Percentiles rank a stretch among this genome's conserved stretches.
These are phyloP conservation scores for Fusarium nanum DNA, from an alignment of 2,329 filamentous ascomycete species.

Conservation along the genomic window DNA sequence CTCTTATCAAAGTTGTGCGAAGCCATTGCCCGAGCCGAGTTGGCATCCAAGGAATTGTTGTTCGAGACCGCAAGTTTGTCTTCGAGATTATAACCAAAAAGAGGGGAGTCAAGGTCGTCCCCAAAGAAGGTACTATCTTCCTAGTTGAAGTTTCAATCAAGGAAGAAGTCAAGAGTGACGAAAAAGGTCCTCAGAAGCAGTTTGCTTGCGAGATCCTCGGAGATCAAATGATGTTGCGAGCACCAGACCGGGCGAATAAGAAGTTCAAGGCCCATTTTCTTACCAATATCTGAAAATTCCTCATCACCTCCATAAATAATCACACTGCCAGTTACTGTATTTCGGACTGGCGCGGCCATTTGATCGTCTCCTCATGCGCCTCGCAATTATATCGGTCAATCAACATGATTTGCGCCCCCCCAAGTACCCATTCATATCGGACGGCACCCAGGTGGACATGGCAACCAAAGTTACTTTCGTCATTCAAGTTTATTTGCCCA, in stretches of 20 bases:
- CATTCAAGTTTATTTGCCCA: background rate
- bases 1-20: constrained; percentile 82
- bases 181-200: constrained; percentile 35
- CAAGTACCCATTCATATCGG: background rate
- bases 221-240: constrained; percentile 84
- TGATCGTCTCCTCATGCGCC: background rate
- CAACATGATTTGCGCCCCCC: background rate
- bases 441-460: background rate
- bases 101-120: constrained; percentile 79
- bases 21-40: constrained; percentile 85
- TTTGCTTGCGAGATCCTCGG: constrained; percentile 89
- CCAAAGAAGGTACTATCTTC: constrained; percentile 92
- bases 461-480: background rate
- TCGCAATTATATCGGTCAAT: background rate
- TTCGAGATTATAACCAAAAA: constrained; percentile 84
- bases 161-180: constrained; percentile 23
- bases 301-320: background rate
- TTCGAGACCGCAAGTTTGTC: constrained; percentile 86
- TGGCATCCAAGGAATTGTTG: constrained; percentile 85
- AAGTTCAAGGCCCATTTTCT: constrained; percentile 92
- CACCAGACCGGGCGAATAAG: constrained; percentile 86
- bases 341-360: background rate
- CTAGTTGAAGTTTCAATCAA: constrained; percentile 73
- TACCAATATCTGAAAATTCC: constrained; percentile 71
- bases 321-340: background rate